Conservation (phyloP, 345 rosid genomes). For the Gossypium longicalyx region DNA sequence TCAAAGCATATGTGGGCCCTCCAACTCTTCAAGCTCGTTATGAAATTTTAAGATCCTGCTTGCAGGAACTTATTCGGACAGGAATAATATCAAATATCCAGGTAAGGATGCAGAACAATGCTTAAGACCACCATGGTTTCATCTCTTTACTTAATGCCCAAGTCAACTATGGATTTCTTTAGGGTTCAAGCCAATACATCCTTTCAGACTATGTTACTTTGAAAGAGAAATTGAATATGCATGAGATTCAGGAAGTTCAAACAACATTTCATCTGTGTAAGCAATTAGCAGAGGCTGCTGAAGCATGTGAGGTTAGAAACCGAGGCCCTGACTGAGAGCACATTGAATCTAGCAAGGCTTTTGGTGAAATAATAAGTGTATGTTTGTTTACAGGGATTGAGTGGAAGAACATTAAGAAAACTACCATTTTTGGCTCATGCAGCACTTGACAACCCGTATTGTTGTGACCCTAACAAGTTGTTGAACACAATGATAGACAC, state of each 20-base stretch:
- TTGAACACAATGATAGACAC: slow-evolving; percentile 67
- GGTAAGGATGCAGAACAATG: slow-evolving; percentile 36
- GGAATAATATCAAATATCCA: slow-evolving; percentile 62
- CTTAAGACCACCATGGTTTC: slow-evolving; percentile 2
- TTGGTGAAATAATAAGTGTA: background rate
- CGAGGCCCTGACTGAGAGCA: background rate
- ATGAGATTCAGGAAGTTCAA: slow-evolving; percentile 41
- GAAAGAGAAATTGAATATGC: slow-evolving; percentile 45
- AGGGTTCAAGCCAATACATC: slow-evolving; percentile 45
- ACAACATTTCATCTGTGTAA: slow-evolving; percentile 32
- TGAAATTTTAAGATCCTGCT: slow-evolving; percentile 79
- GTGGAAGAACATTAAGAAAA: slow-evolving; percentile 86
- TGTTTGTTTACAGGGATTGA: slow-evolving; percentile 54
- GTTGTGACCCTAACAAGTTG: slow-evolving; percentile 58
- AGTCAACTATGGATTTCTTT: slow-evolving; percentile 16
- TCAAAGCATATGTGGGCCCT: slow-evolving; percentile 97
- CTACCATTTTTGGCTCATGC: slow-evolving; percentile 91
- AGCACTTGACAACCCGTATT: slow-evolving; percentile 55
- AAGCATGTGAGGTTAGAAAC: slow-evolving; percentile 70
- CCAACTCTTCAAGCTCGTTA: slow-evolving; percentile 93
- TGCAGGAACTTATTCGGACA: slow-evolving; percentile 69
- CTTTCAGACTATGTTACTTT: slow-evolving; percentile 62
- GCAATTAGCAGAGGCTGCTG: slow-evolving; percentile 75
- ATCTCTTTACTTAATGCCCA: background rate
- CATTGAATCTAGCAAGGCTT: background rate